These are phyloP conservation scores for Smithsoniella earleae DNA, from an alignment of 163 green algal genomes.

Conservation along the genomic window DNA sequence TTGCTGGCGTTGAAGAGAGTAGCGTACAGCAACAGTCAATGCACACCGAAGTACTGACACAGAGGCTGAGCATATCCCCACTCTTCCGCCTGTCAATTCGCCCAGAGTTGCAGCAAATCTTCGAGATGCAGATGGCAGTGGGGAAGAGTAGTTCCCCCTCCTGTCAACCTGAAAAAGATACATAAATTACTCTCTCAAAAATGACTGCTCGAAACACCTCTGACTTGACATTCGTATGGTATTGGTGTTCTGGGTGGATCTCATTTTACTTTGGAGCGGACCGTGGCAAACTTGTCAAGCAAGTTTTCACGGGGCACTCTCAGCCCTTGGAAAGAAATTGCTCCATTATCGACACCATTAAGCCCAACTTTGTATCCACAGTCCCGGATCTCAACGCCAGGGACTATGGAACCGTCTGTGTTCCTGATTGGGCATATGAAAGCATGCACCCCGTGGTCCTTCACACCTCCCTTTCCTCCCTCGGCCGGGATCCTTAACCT, in stretches of 20 bases:
- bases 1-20: constrained; percentile 67
- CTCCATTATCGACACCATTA: constrained; percentile 79
- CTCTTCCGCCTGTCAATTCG: constrained; percentile 73
- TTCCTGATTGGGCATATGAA: constrained; percentile 73
- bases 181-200: no score
- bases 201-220: no score
- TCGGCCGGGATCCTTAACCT: constrained; percentile 40
- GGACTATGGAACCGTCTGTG: constrained; percentile 38
- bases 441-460: constrained; percentile 77
- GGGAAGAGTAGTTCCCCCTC: constrained; percentile 56
- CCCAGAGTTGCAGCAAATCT: constrained; percentile 79
- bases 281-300: constrained; percentile 69
- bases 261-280: no score
- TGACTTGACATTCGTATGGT: no score
- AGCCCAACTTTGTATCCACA: constrained; percentile 83
- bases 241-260: no score
- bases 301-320: constrained; percentile 67
- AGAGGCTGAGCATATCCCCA: constrained; percentile 60
- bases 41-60: constrained; percentile 63
- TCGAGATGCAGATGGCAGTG: constrained; percentile 41
- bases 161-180: constrained; percentile 43
- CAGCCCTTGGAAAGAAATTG: constrained; percentile 70
- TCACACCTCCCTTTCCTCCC: constrained; percentile 44
- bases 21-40: constrained; percentile 69
- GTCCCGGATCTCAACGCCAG: constrained; percentile 74